Conservation (phyloP, 306 rosid genomes). For the Begonia peltatifolia region DNA sequence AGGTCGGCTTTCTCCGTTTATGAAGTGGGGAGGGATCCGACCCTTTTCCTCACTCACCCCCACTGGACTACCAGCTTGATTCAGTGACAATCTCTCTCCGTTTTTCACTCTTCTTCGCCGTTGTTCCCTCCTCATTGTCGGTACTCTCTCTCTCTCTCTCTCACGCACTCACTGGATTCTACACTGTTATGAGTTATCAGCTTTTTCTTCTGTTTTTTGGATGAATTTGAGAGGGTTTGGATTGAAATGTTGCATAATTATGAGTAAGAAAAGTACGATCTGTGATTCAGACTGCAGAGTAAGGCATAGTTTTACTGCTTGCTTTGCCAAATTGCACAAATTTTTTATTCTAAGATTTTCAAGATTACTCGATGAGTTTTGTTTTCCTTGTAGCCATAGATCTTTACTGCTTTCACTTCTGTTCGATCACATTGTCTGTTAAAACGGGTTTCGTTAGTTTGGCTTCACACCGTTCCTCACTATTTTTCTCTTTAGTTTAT, state of each 20-base stretch:
- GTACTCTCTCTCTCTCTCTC: background rate
- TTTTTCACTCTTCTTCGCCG: background rate
- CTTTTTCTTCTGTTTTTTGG: background rate
- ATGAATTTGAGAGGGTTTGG: background rate
- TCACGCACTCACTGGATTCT: background rate
- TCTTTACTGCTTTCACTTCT: background rate
- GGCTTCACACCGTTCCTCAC: background rate
- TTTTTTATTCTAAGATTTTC: background rate
- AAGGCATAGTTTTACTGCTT: background rate
- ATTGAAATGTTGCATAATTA: background rate
- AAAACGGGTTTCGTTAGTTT: background rate
- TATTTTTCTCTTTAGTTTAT: no score
- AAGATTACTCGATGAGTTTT: background rate
- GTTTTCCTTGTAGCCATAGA: background rate
- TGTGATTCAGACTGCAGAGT: background rate
- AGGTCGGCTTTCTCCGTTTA: background rate
- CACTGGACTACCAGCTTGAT: background rate
- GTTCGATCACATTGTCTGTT: background rate
- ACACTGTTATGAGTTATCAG: background rate
- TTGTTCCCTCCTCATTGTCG: background rate
- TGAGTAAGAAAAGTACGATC: background rate
- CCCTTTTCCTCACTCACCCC: background rate
- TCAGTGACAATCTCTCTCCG: background rate
- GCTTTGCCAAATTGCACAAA: background rate
- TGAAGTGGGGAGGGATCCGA: background rate